phyloP scores from a whole-genome alignment of 805 yeast genomes.

The Hanseniaspora guilliermondii region DNA sequence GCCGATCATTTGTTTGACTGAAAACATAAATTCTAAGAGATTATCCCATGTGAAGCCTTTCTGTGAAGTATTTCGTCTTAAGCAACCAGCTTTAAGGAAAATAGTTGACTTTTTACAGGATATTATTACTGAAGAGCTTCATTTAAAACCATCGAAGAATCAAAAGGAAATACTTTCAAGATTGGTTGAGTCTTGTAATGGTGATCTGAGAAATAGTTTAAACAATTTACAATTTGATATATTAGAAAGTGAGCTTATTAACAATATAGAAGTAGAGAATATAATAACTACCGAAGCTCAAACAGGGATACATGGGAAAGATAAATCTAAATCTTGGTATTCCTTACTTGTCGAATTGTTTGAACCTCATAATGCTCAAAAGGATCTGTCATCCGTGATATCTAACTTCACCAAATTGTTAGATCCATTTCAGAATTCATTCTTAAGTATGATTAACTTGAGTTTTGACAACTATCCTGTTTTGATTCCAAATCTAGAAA shows the following conservation, averaged over 20 bases:
- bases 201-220: conserved; percentile 75
- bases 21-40: conserved; percentile 65
- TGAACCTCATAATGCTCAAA: conserved; percentile 5
- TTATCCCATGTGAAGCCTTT: conserved; percentile 61
- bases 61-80: conserved; percentile 60
- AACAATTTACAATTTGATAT: conserved; percentile 62
- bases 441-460: neutral
- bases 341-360: neutral
- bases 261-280: neutral
- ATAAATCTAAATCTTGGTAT: conserved; percentile 17
- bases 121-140: conserved; percentile 47
- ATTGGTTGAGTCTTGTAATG: conserved; percentile 57
- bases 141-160: conserved; percentile 18
- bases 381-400: neutral
- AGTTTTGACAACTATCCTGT: conserved; percentile 7
- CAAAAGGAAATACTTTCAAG: conserved; percentile 45
- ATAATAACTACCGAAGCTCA: neutral
- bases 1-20: conserved; percentile 87
- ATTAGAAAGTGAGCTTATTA: neutral
- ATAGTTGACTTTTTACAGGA: conserved; percentile 37
- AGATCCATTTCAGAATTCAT: neutral
- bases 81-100: conserved; percentile 41
- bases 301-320: conserved; percentile 15
- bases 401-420: neutral
- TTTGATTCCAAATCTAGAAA: neutral